Percentiles rank a stretch among this genome's conserved stretches.
Conservation (phyloP, 768 basidiomycete genomes). For the Pulveroboletus sp. region DNA sequence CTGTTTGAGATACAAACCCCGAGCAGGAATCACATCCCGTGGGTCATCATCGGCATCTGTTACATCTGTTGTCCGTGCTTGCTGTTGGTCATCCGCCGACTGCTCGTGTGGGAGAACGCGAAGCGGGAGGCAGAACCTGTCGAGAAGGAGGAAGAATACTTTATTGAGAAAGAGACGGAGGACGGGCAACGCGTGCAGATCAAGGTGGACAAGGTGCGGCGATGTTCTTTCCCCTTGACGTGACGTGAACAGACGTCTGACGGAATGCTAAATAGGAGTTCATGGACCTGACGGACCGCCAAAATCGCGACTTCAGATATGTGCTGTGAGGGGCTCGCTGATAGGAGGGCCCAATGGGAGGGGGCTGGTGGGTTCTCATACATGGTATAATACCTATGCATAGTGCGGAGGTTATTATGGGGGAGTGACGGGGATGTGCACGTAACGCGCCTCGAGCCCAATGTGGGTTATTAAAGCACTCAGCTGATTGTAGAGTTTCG, state of each 20-base stretch:
- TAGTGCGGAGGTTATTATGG: too few relatives aligned
- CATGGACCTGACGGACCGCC: constrained; percentile 67
- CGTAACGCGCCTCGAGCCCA: too few relatives aligned
- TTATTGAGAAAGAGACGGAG: constrained; percentile 47
- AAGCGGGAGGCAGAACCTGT: constrained; percentile 58
- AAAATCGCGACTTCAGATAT: constrained; percentile 72
- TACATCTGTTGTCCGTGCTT: constrained; percentile 49
- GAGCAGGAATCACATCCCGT: constrained; percentile 66
- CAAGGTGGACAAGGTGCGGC: constrained; percentile 60
- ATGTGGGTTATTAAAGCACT: too few relatives aligned
- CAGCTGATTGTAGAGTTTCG: too few relatives aligned
- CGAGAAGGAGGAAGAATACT: constrained; percentile 57
- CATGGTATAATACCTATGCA: too few relatives aligned
- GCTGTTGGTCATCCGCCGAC: constrained; percentile 46
- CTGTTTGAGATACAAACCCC: not conserved
- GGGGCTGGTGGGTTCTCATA: not conserved
- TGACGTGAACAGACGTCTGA: too few relatives aligned
- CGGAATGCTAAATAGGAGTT: constrained; percentile 47
- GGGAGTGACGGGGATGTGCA: too few relatives aligned
- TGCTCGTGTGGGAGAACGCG: constrained; percentile 59
- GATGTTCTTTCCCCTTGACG: not conserved
- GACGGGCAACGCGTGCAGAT: constrained; percentile 52
- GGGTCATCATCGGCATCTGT: constrained; percentile 71
- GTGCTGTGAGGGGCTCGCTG: constrained; percentile 41
- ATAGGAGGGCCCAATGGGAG: not conserved